phyloP scores from a whole-genome alignment of 2,329 filamentous ascomycete genomes.

The Fusarium virguliforme region DNA sequence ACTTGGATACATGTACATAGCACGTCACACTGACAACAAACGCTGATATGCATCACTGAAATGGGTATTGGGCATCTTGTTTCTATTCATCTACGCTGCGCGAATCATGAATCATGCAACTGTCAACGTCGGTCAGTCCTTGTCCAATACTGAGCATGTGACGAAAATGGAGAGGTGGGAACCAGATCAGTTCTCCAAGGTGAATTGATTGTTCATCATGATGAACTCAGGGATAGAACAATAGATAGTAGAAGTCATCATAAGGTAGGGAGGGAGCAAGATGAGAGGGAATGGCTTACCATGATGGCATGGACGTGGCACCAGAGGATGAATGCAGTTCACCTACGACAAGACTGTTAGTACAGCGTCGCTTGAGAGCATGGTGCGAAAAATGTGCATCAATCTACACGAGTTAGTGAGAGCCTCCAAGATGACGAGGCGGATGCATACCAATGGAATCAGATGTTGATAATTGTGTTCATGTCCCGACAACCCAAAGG shows the following conservation, averaged over 20 bases:
- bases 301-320: not conserved
- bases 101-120: not conserved
- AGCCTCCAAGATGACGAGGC: not conserved
- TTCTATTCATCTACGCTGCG: not conserved
- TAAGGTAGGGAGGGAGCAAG: constrained; percentile 53
- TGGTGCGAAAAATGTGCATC: constrained; percentile 1
- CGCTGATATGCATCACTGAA: not conserved
- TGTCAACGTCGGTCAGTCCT: constrained; percentile 31
- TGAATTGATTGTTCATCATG: constrained; percentile 71
- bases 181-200: constrained; percentile 74
- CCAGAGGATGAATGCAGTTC: not conserved
- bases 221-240: constrained; percentile 68
- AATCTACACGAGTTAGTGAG: constrained; percentile 41
- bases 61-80: not conserved
- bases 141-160: constrained; percentile 2
- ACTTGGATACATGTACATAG: constrained; percentile 10
- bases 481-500: constrained; percentile 63
- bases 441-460: constrained; percentile 64
- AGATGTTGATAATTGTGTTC: constrained; percentile 70
- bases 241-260: constrained; percentile 67
- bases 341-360: constrained; percentile 41
- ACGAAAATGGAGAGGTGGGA: constrained; percentile 25
- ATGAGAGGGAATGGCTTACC: constrained; percentile 31
- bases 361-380: constrained; percentile 1
- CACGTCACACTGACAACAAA: constrained; percentile 17